These are phyloP conservation scores for Erythrobasidium hasegawianum DNA, from an alignment of 1,284 basidiomycete genomes.

Conservation along the genomic window DNA sequence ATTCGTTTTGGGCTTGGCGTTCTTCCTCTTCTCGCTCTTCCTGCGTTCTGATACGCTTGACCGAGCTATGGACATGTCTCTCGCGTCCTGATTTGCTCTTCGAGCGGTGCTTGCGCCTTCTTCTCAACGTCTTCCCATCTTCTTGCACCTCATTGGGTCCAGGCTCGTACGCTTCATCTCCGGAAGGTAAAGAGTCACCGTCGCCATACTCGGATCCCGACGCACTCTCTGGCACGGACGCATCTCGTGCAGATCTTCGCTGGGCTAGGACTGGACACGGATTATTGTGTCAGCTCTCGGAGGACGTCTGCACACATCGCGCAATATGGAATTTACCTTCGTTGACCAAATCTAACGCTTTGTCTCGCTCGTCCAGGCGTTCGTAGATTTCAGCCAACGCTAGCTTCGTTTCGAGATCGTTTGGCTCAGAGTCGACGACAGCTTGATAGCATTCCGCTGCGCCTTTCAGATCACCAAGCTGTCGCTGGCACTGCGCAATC, in stretches of 20 bases:
- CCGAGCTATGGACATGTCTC: slow-evolving; percentile 1
- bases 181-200: not conserved
- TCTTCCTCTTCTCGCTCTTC: slow-evolving; percentile 37
- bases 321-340: slow-evolving; percentile 60
- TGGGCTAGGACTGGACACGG: slow-evolving; percentile 36
- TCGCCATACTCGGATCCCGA: slow-evolving; percentile 14
- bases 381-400: slow-evolving; percentile 87
- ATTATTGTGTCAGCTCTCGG: not conserved
- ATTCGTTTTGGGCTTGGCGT: slow-evolving; percentile 45
- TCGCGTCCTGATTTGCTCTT: slow-evolving; percentile 7
- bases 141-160: not conserved
- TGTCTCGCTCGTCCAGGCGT: slow-evolving; percentile 65
- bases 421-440: slow-evolving; percentile 68
- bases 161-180: not conserved
- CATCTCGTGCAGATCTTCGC: slow-evolving; percentile 31
- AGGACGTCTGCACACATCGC: too few relatives aligned
- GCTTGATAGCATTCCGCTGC: slow-evolving; percentile 78
- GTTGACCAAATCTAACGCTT: slow-evolving; percentile 78
- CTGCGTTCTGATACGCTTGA: slow-evolving; percentile 6
- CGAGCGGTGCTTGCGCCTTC: slow-evolving; percentile 12
- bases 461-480: slow-evolving; percentile 65
- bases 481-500: slow-evolving; percentile 54
- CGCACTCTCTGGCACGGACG: slow-evolving; percentile 8
- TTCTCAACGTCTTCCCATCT: slow-evolving; percentile 4
- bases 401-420: slow-evolving; percentile 75